These are phyloP conservation scores for Pichia sp. DNA, from an alignment of 1,139 yeast species.

Conservation along the genomic window DNA sequence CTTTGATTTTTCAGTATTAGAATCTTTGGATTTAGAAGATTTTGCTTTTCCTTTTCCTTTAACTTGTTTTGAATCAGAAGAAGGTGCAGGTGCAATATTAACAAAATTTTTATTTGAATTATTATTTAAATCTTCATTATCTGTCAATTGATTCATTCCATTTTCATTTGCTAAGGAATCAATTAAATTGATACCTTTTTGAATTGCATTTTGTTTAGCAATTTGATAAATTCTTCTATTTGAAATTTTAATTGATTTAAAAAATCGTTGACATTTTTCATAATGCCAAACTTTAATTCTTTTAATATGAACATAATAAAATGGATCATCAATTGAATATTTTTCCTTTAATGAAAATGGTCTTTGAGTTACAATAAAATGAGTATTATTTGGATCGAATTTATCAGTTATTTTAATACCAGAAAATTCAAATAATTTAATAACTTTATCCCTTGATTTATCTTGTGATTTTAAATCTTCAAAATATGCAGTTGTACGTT, in stretches of 20 bases:
- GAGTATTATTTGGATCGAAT: slow-evolving; percentile 28
- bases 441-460: slow-evolving; percentile 21
- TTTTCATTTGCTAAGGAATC: slow-evolving; percentile 1
- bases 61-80: background rate
- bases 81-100: slow-evolving; percentile 20
- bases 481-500: slow-evolving; percentile 25
- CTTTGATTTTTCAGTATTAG: background rate
- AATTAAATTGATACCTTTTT: slow-evolving; percentile 7
- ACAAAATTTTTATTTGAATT: slow-evolving; percentile 10
- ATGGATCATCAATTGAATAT: slow-evolving; percentile 49
- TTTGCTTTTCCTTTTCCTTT: background rate
- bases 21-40: background rate
- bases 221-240: slow-evolving; percentile 30
- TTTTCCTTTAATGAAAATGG: slow-evolving; percentile 30
- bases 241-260: slow-evolving; percentile 52
- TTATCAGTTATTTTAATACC: slow-evolving; percentile 23
- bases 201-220: slow-evolving; percentile 21
- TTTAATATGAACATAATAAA: slow-evolving; percentile 52
- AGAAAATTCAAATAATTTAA: slow-evolving; percentile 26
- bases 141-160: background rate
- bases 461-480: slow-evolving; percentile 25
- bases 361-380: slow-evolving; percentile 55
- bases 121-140: background rate
- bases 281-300: slow-evolving; percentile 83
- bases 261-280: slow-evolving; percentile 77